These are phyloP conservation scores for Nemophila menziesii DNA, from an alignment of 257 asterid genomes.

Conservation along the genomic window DNA sequence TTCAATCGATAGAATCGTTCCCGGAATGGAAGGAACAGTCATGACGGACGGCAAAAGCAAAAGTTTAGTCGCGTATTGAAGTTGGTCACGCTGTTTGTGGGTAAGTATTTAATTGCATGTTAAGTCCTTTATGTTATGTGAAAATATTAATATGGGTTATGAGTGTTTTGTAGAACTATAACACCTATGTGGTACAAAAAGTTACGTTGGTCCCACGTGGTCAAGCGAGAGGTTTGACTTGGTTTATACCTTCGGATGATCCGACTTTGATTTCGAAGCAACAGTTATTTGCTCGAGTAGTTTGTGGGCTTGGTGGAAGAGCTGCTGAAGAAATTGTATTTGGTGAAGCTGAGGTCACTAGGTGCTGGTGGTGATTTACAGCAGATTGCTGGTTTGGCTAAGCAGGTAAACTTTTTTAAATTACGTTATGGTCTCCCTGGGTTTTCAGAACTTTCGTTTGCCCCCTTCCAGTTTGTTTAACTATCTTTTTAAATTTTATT, in stretches of 20 bases:
- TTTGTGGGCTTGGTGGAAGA: constrained; percentile 98
- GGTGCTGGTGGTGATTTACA: constrained; percentile 97
- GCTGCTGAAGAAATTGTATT: constrained; percentile 95
- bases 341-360: constrained; percentile 95
- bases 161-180: constrained; percentile 49
- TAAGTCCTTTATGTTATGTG: too few relatives aligned
- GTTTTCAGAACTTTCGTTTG: too few relatives aligned
- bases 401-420: constrained; percentile 42
- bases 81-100: constrained; percentile 99
- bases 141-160: background rate
- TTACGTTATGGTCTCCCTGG: too few relatives aligned
- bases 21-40: constrained; percentile 96
- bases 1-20: constrained; percentile 92
- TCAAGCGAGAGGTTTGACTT: constrained; percentile 94
- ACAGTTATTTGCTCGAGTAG: constrained; percentile 90
- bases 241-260: constrained; percentile 96
- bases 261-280: constrained; percentile 96
- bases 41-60: constrained; percentile 99
- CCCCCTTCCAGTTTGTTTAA: too few relatives aligned
- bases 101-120: constrained; percentile 27
- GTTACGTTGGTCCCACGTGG: constrained; percentile 94
- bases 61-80: constrained; percentile 92
- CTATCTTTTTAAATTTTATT: too few relatives aligned
- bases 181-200: constrained; percentile 90
- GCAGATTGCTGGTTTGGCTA: constrained; percentile 90